These are phyloP conservation scores for Casaregolazyma suthepensis DNA, from an alignment of 1,139 yeast species.

Conservation along the genomic window DNA sequence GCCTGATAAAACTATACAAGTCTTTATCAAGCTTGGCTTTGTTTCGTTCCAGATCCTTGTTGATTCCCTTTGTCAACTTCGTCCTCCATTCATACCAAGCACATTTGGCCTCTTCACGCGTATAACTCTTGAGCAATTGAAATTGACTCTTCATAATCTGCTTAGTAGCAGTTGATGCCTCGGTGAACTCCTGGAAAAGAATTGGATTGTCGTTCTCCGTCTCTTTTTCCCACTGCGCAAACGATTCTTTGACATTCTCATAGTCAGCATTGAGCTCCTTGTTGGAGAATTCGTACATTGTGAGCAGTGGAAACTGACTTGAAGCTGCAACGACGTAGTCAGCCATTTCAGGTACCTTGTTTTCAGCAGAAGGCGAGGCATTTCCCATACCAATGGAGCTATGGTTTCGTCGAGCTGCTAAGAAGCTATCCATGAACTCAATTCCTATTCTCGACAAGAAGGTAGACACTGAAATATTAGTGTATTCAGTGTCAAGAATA, in stretches of 20 bases:
- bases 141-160: conserved; percentile 42
- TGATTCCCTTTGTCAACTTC: conserved; percentile 41
- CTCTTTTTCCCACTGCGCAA: conserved; percentile 40
- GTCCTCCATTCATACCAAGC: conserved; percentile 57
- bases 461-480: conserved; percentile 24
- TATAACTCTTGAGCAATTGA: conserved; percentile 43
- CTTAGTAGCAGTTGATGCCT: conserved; percentile 36
- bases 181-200: conserved; percentile 44
- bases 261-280: conserved; percentile 48
- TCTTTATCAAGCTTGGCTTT: conserved; percentile 21
- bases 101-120: conserved; percentile 46
- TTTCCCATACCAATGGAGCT: conserved; percentile 24
- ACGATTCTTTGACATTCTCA: conserved; percentile 39
- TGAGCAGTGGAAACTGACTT: conserved; percentile 27
- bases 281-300: conserved; percentile 37
- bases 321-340: conserved; percentile 26
- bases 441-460: conserved; percentile 29
- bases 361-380: conserved; percentile 10
- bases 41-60: conserved; percentile 36
- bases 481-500: conserved; percentile 8
- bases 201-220: conserved; percentile 45
- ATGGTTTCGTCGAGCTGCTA: conserved; percentile 26
- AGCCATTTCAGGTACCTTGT: conserved; percentile 19
- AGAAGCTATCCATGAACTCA: conserved; percentile 31
- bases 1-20: conserved; percentile 3